Evolutionary conservation across 331 rosid genomes (phyloP).

Genomic region (Erythrophleum ivorense): DNA sequence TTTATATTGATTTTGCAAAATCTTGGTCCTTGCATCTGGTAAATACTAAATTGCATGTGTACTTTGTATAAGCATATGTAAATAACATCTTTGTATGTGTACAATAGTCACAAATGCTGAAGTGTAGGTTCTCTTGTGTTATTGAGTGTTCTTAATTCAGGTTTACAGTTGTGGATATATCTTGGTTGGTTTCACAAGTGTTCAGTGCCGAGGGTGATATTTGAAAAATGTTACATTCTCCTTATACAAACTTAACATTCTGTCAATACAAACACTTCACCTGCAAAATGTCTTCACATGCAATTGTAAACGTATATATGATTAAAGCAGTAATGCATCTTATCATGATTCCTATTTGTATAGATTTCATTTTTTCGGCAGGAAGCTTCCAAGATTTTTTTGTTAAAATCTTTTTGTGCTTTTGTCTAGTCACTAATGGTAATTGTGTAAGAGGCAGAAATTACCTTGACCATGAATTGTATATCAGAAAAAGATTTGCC

Average conservation of each 20-base stretch:
- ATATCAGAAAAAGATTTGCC: neutral
- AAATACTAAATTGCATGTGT: constrained; percentile 9
- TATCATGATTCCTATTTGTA: neutral
- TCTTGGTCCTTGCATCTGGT: constrained; percentile 12
- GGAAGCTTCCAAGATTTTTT: constrained; percentile 2
- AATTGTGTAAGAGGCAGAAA: constrained; percentile 21
- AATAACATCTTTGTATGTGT: constrained; percentile 13
- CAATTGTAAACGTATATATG: neutral
- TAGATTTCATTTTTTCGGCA: neutral
- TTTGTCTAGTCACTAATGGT: constrained; percentile 5
- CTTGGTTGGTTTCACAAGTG: neutral
- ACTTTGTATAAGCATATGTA: neutral
- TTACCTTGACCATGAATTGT: constrained; percentile 27
- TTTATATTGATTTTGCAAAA: neutral
- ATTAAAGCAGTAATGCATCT: neutral
- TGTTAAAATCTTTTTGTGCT: neutral
- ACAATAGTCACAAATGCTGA: constrained; percentile 2
- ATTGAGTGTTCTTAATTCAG: neutral
- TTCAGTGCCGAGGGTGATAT: neutral
- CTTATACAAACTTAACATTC: constrained; percentile 26
- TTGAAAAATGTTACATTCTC: neutral
- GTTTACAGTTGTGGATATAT: neutral
- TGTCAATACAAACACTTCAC: constrained; percentile 10
- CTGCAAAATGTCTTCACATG: constrained; percentile 10
- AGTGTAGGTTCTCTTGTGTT: neutral